phyloP scores from a whole-genome alignment of 352 stramenopile genomes.

The Thalassiosira delicatula region DNA sequence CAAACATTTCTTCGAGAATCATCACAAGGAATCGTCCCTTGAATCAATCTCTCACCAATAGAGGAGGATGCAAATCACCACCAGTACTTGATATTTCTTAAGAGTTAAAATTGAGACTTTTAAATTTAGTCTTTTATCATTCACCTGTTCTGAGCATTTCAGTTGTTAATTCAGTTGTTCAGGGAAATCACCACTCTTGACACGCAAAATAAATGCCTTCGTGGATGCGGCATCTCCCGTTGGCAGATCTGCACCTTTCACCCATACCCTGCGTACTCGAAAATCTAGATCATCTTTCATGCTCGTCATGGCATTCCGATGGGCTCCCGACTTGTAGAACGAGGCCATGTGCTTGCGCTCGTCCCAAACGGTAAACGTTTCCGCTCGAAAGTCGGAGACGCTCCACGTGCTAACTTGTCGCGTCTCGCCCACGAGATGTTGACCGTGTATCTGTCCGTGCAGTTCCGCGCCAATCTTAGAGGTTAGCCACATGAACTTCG shows the following conservation, averaged over 20 bases:
- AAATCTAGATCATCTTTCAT: conserved; percentile 21
- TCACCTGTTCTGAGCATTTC: too few species aligned
- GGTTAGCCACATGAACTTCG: conserved; percentile 13
- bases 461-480: conserved; percentile 15
- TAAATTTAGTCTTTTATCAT: too few species aligned
- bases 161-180: too few species aligned
- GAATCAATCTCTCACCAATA: too few species aligned
- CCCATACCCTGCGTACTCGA: conserved; percentile 2
- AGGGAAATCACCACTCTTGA: conserved; percentile 15
- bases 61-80: too few species aligned
- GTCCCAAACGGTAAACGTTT: conserved; percentile 24
- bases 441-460: not conserved
- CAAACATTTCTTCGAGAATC: too few species aligned
- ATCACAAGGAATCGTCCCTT: too few species aligned
- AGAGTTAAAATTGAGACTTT: too few species aligned
- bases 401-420: conserved; percentile 13
- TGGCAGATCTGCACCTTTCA: conserved; percentile 18
- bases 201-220: conserved; percentile 10
- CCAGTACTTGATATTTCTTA: too few species aligned
- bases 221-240: conserved; percentile 8
- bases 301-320: conserved; percentile 6
- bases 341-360: conserved; percentile 8
- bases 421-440: conserved; percentile 16
- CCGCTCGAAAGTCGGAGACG: conserved; percentile 11
- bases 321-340: conserved; percentile 10